Evolutionary conservation across 2,329 filamentous ascomycete species (phyloP), one percentile per base, ranked within the genome.

Genomic region (Ophiocordyceps sinensis): DNA sequence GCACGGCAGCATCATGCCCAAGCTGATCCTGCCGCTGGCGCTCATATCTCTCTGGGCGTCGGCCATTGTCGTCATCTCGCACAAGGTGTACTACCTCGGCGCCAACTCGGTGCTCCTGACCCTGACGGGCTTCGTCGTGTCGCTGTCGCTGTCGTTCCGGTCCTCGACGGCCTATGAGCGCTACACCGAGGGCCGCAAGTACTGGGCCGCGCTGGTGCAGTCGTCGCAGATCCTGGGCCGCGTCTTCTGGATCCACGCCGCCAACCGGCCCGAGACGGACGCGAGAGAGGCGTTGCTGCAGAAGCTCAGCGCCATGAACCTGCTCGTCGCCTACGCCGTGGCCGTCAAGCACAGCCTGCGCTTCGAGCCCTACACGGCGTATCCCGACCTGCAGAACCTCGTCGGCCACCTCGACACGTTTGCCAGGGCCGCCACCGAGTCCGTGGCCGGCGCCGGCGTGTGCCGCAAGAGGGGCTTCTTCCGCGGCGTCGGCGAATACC

Each of bases 191-290:
- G 78, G 78, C 31, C 68, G 78, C 31, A 75, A 74, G 50, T 75
- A 68, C 50, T 81, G 77, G 75, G 66, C 75, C 1, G 64, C 73
- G 42, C 64, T 79, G 49, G 75, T 70, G 41, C 66, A 70, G 58
- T 79, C 82, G 53, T 63, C 69, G 51, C 67, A 86, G 64, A 64
- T 77, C 56, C 65, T 93, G 50, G 83, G 76, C 50, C 77, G 88
- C 19, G 69, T 84, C 10, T 84, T 91, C 55, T 95, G 88, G 88
- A 70, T 94, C 28, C 83, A 94, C 51, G 68, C 74, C 8, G 84
- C 55, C 66, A 80, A 49, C 66, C 68, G 28, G 65, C 73, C 37
- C 41, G 66, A 44, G 21, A 10, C 19, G 32, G 61, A 64, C 10
- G 68, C 70, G 17, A 85, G 85, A 51, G 68, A 81, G 36, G 78